Base-by-base conservation (phyloP, 805 yeast species). In the Priceomyces haplophilus region DNA sequence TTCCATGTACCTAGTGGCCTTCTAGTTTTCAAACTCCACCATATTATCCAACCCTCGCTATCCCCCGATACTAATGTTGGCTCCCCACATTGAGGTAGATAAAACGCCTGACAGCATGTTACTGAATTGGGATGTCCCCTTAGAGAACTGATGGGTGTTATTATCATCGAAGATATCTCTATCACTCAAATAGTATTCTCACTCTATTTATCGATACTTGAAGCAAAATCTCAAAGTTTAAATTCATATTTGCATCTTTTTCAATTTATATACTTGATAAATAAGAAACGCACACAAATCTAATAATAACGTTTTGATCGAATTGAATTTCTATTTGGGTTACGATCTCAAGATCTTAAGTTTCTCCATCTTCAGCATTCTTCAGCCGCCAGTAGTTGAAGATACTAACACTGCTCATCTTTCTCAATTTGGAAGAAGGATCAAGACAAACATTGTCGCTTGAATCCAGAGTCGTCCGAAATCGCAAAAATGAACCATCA, bases 21-120 rank as follows among this genome's bases (percentile, higher is more conserved):
- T 31, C 80, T 64, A 0, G 78, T 69, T 1, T 61, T 53, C 6
- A 86, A 47, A 43, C 80, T 75, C 95, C 95, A 86, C 71, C 82
- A 68, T 1, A 79, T 68, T 2, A 79, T 51, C 69, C 76, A 69
- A 0, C 95, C 95, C 0, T 65, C 56, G 20, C 79, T 80, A 55
- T 85, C 93, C 4, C 78, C 78, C 0, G 85, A 70, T 1, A 76
- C 53, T 3, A 83, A 47, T 2, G 71, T 27, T 15, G 38, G 18
- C 16, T 42, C 38, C 4, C 41, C 43, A 12, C 6, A 6, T 6
- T 40, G 41, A 10, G 33, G 42, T 6, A 15, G 12, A 20, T 19
- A 34, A 40, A 10, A 35, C 12, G 25, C 25, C 32, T 35, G 46
- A 4, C 25, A 37, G 13, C 51, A 50, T 10, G 54, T 50, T 7